phyloP scores from a whole-genome alignment of 805 yeast genomes.

The Naumovozyma castellii region DNA sequence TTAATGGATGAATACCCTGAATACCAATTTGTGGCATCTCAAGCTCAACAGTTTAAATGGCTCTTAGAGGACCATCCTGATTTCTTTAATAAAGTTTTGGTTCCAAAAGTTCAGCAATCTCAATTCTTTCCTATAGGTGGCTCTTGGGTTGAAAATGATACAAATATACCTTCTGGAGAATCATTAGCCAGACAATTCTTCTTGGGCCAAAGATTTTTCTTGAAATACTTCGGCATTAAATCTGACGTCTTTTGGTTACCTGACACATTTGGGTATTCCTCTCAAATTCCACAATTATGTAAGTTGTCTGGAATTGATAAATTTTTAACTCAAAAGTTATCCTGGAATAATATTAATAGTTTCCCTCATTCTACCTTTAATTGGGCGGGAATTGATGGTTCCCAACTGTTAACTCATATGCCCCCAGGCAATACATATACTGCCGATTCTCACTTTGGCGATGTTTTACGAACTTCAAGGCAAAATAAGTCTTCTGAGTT shows the following conservation, averaged over 20 bases:
- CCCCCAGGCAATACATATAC: constrained; percentile 97
- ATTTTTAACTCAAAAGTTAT: constrained; percentile 84
- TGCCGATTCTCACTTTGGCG: constrained; percentile 87
- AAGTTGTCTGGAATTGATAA: constrained; percentile 75
- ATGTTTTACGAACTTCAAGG: constrained; percentile 66
- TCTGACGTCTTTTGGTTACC: constrained; percentile 88
- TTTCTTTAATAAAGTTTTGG: constrained; percentile 50
- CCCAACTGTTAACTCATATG: constrained; percentile 92
- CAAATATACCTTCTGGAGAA: constrained; percentile 93
- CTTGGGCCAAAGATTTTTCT: constrained; percentile 80
- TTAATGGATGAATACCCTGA: constrained; percentile 84
- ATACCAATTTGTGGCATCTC: constrained; percentile 88
- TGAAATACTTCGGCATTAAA: constrained; percentile 66
- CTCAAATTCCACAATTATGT: constrained; percentile 90
- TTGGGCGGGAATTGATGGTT: constrained; percentile 92
- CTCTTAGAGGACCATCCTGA: constrained; percentile 78
- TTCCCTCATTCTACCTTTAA: constrained; percentile 88
- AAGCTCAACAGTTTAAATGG: constrained; percentile 95
- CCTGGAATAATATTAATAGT: constrained; percentile 90
- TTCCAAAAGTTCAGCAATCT: constrained; percentile 53
- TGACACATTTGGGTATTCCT: constrained; percentile 92
- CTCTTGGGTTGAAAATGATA: constrained; percentile 96
- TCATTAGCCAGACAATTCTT: constrained; percentile 80
- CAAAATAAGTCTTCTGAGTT: constrained; percentile 80
- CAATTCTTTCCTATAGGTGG: constrained; percentile 91